Percentiles rank a stretch among this genome's conserved stretches.
Evolutionary conservation across 192 early-diverging fungal genomes (phyloP).

Genomic region (Dissophora ornata): DNA sequence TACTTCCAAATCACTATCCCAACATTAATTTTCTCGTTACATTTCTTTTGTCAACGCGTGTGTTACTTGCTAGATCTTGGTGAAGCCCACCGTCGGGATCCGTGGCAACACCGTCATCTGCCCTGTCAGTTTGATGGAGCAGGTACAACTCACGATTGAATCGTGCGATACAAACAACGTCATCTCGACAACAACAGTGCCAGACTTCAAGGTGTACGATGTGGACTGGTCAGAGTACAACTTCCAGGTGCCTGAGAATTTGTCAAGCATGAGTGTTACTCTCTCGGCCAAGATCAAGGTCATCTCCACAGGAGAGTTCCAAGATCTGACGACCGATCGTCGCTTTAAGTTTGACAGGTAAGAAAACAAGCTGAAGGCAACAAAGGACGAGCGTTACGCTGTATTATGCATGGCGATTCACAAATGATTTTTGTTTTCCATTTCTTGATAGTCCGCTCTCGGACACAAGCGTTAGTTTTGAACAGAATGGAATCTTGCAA

Average conservation of each 20-base stretch:
- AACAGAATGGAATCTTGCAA: conserved; percentile 11
- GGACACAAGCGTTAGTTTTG: conserved; percentile 20
- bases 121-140: conserved; percentile 53
- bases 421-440: no score
- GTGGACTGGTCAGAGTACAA: conserved; percentile 36
- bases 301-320: conserved; percentile 35
- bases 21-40: no score
- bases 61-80: no score
- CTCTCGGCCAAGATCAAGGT: conserved; percentile 52
- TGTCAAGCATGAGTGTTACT: conserved; percentile 16
- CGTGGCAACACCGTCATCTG: conserved; percentile 2
- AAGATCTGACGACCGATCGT: conserved; percentile 7
- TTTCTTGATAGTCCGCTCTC: conserved; percentile 19
- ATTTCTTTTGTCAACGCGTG: no score
- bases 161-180: conserved; percentile 30
- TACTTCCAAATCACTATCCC: no score
- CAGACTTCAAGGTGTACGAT: conserved; percentile 43
- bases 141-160: conserved; percentile 36
- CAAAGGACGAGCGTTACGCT: not conserved
- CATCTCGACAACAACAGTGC: conserved; percentile 21
- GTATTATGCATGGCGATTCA: no score
- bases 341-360: conserved; percentile 18
- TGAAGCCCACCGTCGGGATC: conserved; percentile 27
- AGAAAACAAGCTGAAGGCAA: not conserved
- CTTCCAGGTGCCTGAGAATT: conserved; percentile 55